A percentile compares a stretch with the other conserved stretches of the same genome.
Conservation (phyloP, 202 grass and related monocot species). For the Elaeis oleifera region DNA sequence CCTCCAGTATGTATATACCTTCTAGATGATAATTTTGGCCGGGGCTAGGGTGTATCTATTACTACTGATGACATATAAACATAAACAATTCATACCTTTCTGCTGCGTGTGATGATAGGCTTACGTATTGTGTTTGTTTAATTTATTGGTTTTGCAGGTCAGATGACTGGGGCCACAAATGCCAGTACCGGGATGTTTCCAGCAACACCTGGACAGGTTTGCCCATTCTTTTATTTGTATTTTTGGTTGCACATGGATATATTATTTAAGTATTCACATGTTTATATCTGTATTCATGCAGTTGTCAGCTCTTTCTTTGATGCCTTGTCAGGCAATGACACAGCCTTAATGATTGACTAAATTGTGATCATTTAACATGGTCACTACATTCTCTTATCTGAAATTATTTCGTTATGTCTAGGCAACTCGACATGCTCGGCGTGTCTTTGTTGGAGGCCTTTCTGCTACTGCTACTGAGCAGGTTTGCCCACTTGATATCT, state of each 20-base stretch:
- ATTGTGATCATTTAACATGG: too few species aligned
- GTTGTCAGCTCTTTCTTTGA: constrained; percentile 62
- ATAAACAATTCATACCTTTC: constrained; percentile 13
- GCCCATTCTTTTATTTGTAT: neutral
- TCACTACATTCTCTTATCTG: too few species aligned
- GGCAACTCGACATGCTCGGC: constrained; percentile 88
- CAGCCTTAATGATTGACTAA: constrained; percentile 20
- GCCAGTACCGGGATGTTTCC: constrained; percentile 57
- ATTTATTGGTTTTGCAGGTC: constrained; percentile 44
- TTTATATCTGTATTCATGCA: constrained; percentile 19
- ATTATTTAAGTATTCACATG: neutral
- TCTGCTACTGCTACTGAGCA: constrained; percentile 82
- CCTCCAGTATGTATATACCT: constrained; percentile 14
- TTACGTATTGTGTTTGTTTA: constrained; percentile 20
- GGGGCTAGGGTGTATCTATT: too few species aligned
- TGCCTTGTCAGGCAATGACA: constrained; percentile 94
- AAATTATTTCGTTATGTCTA: constrained; percentile 6
- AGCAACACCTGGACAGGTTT: constrained; percentile 61
- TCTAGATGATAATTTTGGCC: too few species aligned
- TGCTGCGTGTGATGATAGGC: constrained; percentile 6
- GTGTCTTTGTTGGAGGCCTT: constrained; percentile 93
- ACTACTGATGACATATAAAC: constrained; percentile 13
- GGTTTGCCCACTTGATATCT: constrained; percentile 17
- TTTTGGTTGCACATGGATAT: too few species aligned
- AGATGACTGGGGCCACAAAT: constrained; percentile 33